Evolutionary conservation across 768 basidiomycete species (phyloP), one percentile per base, ranked within the genome.

Genomic region (Hebeloma cylindrosporum): DNA sequence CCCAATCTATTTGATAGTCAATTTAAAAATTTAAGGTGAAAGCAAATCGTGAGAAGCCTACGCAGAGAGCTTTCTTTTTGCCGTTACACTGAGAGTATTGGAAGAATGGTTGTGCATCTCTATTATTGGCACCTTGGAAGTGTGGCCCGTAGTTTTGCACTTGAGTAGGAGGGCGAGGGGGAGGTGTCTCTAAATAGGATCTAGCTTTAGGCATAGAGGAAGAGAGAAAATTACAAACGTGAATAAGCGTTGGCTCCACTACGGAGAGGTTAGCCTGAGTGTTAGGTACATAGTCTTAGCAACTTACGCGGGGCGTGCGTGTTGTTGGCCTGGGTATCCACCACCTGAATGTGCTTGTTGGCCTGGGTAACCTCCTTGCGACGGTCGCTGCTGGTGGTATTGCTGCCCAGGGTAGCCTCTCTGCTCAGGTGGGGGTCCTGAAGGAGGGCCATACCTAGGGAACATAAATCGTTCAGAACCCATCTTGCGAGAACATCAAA

Each of bases 1-100:
- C 0, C 94, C 94, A 52, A 96, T 82, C 91, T 92, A 52, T 7
- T 28, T 25, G 31, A 14, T 14, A 49, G 26, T 38, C 23, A 28
- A 26, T 16, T 25, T 21, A 31, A 18, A 32, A n/a, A 16, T 37
- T 23, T n/a, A 23, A 8, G 31, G 9, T 25, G 23, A 30, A 10
- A 22, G 27, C 17, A 16, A 5, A 14, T 23, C 23, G 27, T n/a
- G n/a, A 21, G 5, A 21, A 21, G 13, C 34, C 65, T 63, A 93
- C 90, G 46, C 85, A 86, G 8, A 98, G 73, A 0, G 93, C 95
- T 65, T 93, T 97, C 65, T 84, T 85, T 65, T 74, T 82, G 22
- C 93, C 90, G 14, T 69, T 90, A 60, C 94, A 96, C 55, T 91
- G 89, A 2, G 91, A 93, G 57, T 91, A 93, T 55, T 88, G 84